Evolutionary conservation across 805 yeast genomes (phyloP).

Genomic region (Candida namnaoensis): DNA sequence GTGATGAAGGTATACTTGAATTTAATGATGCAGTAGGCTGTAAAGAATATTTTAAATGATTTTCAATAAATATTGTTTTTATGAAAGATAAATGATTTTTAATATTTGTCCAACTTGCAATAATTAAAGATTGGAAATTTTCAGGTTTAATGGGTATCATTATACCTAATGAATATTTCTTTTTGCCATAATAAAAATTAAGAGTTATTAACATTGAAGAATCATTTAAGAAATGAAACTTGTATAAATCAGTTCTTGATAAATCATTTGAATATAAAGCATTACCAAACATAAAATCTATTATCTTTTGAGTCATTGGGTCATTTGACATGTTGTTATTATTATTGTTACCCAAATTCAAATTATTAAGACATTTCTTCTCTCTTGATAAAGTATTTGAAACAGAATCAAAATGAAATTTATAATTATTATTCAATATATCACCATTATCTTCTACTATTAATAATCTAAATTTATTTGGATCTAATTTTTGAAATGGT

Average conservation of each 20-base stretch:
- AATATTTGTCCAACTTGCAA: conserved; percentile 24
- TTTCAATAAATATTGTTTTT: conserved; percentile 16
- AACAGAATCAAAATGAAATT: conserved; percentile 22
- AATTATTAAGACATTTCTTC: too few species aligned
- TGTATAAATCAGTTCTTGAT: conserved; percentile 13
- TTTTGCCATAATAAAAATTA: conserved; percentile 18
- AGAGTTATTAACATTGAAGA: conserved; percentile 22
- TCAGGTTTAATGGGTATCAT: conserved; percentile 18
- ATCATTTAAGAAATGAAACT: conserved; percentile 16
- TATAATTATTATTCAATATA: conserved; percentile 24
- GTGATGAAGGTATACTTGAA: neutral
- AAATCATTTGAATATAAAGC: conserved; percentile 21
- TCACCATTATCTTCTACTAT: conserved; percentile 29
- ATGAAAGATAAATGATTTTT: conserved; percentile 20
- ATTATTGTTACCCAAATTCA: neutral
- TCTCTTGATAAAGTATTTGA: neutral
- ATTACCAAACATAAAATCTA: conserved; percentile 31
- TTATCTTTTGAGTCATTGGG: conserved; percentile 14
- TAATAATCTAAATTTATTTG: conserved; percentile 21
- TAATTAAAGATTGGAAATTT: conserved; percentile 17
- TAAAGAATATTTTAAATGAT: conserved; percentile 3
- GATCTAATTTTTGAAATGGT: conserved; percentile 1
- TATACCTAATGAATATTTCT: conserved; percentile 24
- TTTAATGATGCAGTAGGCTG: neutral
- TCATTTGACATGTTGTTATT: neutral